A percentile compares a stretch with the other conserved stretches of the same genome.
These are phyloP conservation scores for Curvularia lunata DNA, from an alignment of 2,329 filamentous ascomycete genomes.

Conservation along the genomic window DNA sequence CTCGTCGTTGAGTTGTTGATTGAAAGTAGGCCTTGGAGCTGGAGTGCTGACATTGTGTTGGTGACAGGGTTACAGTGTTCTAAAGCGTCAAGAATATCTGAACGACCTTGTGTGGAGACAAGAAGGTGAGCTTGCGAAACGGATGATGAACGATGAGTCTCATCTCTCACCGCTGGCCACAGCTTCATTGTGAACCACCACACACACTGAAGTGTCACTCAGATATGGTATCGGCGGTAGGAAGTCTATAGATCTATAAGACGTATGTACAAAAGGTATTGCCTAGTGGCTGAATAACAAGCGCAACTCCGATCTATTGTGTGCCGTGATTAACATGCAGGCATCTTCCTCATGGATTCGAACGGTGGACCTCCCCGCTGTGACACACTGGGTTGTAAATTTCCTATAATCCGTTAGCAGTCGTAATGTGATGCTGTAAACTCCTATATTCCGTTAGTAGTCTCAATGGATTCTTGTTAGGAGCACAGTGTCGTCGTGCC, in stretches of 20 bases:
- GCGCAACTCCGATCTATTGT: too few species aligned
- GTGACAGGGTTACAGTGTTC: background rate
- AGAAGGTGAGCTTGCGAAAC: constrained; percentile 3
- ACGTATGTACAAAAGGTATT: too few species aligned
- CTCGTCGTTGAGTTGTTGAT: background rate
- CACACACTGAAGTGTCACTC: background rate
- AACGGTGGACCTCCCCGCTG: too few species aligned
- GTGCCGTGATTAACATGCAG: too few species aligned
- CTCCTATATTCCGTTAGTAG: too few species aligned
- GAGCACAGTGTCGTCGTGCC: too few species aligned
- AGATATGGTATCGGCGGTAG: background rate
- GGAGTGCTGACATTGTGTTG: background rate
- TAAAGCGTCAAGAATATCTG: background rate
- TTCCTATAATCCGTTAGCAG: too few species aligned
- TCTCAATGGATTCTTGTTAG: too few species aligned
- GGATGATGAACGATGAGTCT: background rate
- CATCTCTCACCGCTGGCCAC: background rate
- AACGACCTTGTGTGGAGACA: background rate
- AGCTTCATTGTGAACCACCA: background rate
- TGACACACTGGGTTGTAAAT: too few species aligned
- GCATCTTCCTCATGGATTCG: too few species aligned
- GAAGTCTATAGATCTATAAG: background rate
- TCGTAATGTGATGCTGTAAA: too few species aligned
- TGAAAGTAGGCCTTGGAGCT: background rate
- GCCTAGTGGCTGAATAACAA: too few species aligned